Evolutionary conservation across 768 basidiomycete genomes (phyloP).

Genomic region (Pisolithus sp.): DNA sequence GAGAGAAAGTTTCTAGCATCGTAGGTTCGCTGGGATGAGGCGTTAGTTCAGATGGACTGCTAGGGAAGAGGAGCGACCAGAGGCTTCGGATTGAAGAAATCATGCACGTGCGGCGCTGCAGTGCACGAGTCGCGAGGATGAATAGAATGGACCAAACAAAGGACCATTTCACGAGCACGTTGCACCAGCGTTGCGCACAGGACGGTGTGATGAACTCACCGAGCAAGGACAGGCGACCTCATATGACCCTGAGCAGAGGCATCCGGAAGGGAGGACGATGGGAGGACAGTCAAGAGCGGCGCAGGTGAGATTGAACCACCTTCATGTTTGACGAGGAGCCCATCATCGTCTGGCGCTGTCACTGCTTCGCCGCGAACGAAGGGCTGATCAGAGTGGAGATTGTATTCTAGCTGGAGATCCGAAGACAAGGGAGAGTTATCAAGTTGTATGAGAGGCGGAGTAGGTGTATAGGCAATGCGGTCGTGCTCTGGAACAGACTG

Average conservation of each 20-base stretch:
- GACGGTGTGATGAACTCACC: slow-evolving; percentile 16
- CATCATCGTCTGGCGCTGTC: slow-evolving; percentile 18
- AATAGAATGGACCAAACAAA: slow-evolving; percentile 5
- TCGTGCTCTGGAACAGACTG: slow-evolving; percentile 14
- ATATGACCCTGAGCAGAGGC: slow-evolving; percentile 16
- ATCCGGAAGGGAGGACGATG: too few species aligned
- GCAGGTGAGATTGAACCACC: slow-evolving; percentile 13
- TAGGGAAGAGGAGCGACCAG: not conserved
- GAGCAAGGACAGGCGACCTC: slow-evolving; percentile 26
- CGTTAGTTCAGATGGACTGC: slow-evolving; percentile 11
- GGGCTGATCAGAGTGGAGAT: slow-evolving; percentile 5
- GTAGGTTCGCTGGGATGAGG: slow-evolving; percentile 37
- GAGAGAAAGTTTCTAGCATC: slow-evolving; percentile 46
- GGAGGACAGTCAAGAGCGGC: slow-evolving; percentile 4
- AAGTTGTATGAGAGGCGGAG: slow-evolving; percentile 26
- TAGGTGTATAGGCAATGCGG: slow-evolving; percentile 17
- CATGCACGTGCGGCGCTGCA: slow-evolving; percentile 13
- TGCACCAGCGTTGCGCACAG: not conserved
- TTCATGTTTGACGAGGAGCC: slow-evolving; percentile 21
- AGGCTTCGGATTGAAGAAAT: too few species aligned
- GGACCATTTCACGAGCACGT: not conserved
- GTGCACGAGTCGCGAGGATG: too few species aligned
- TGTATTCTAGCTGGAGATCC: slow-evolving; percentile 9
- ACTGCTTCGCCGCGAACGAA: slow-evolving; percentile 7
- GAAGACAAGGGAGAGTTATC: slow-evolving; percentile 23